Evolutionary conservation across 305 asterid species (phyloP).

Genomic region (Fraxinus albicans): DNA sequence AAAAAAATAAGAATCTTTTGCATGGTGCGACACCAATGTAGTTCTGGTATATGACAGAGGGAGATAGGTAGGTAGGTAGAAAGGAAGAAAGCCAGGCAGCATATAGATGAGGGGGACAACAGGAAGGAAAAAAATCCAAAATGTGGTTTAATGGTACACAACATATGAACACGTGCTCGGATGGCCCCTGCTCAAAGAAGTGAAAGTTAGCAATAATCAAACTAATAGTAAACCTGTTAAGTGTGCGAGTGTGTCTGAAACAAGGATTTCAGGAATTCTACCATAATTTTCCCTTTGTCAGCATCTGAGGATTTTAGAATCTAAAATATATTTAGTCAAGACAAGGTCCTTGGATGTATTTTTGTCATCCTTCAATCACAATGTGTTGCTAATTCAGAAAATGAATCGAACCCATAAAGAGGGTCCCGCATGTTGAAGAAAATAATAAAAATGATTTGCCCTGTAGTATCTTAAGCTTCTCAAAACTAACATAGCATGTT

Average conservation of each 20-base stretch:
- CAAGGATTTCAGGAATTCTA: neutral
- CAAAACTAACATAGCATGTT: neutral
- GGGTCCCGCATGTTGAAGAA: neutral
- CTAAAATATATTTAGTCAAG: neutral
- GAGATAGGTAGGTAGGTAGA: neutral
- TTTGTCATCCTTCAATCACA: neutral
- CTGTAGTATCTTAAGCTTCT: neutral
- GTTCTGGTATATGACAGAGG: neutral
- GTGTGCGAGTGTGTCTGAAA: neutral
- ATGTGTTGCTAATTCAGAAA: neutral
- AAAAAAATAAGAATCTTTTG: neutral
- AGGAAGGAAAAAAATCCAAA: neutral
- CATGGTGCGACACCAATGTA: neutral
- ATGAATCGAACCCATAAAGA: neutral
- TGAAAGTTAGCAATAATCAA: neutral
- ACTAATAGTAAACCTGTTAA: neutral
- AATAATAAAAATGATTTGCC: neutral
- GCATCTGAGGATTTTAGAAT: neutral
- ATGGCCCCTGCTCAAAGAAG: neutral
- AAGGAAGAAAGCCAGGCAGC: neutral
- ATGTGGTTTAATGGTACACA: neutral
- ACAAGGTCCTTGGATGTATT: neutral
- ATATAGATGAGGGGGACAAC: neutral
- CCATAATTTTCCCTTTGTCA: neutral
- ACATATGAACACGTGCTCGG: neutral